Base-by-base conservation (phyloP, 352 stramenopile genomes). In the Globisporangium spinosum region DNA sequence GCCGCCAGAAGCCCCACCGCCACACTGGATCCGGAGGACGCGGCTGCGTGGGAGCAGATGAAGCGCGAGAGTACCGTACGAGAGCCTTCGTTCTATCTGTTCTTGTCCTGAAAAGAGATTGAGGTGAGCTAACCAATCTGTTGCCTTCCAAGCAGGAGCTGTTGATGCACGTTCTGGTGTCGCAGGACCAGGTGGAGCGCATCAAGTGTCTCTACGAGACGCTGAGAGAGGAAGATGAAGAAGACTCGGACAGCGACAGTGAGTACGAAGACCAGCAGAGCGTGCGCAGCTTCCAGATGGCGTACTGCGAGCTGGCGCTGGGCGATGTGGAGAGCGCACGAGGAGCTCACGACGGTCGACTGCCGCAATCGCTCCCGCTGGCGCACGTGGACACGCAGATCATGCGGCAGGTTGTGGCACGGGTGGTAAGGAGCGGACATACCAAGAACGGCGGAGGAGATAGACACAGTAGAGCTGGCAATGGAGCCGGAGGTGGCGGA, bases 81-180 rank as follows among this genome's bases (percentile, higher is more conserved):
- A 54, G 0, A 27, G 17, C 47, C 40, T 25, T 22, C 8, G 25
- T 27, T 29, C 4, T 34, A n/a, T 34, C n/a, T 23, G 45, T 0
- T 53, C 15, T 23, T 53, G 7, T 23, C 45, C 15, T 53, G 17
- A 10, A 5, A 53, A 23, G 25, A 6, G 5, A 12, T 58, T 45
- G 0, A 8, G 17, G 15, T 6, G 5, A 45, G 2, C 35, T 29
- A n/a, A 54, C 40, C 40, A 35, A 56, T 0, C 57, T 27, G 6
- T 27, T 0, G 32, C 12, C 5, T 25, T 53, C 13, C 29, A 32
- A 32, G 20, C 58, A 89, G 77, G 79, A 88, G 56, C 71, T 88
- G 23, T 61, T 87, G 9, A 74, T 71, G n/a, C 74, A 89, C 38
- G 58, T 85, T 25, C 62, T 76, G 43, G 70, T 81, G 15, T 68